Percentiles rank a stretch among this genome's conserved stretches.
Evolutionary conservation across 1,284 basidiomycete genomes (phyloP).

Genomic region (Ceratobasidium sp.): DNA sequence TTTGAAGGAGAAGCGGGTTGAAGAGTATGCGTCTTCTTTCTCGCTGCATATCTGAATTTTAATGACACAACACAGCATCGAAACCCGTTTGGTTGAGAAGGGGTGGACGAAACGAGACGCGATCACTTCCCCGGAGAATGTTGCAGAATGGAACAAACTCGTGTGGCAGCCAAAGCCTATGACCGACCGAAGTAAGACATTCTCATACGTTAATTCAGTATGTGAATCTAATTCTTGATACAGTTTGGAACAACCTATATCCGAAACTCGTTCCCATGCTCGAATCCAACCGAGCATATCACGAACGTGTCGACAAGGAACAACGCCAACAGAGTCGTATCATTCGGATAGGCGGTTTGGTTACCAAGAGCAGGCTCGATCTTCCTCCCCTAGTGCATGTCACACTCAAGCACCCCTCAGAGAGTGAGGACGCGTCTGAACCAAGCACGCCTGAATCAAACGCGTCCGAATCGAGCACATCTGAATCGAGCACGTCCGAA

Average conservation of each 20-base stretch:
- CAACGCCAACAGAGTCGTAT: neutral
- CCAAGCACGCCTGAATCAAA: too few species aligned
- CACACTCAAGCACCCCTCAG: too few species aligned
- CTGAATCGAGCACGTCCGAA: too few species aligned
- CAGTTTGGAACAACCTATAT: slow-evolving; percentile 17
- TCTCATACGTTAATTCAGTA: too few species aligned
- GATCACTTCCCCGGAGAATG: neutral
- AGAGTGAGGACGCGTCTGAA: too few species aligned
- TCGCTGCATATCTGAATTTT: too few species aligned
- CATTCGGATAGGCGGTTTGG: neutral
- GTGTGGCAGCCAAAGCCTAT: slow-evolving; percentile 18
- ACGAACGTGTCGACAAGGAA: neutral
- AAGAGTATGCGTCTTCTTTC: too few species aligned
- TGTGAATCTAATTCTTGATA: too few species aligned
- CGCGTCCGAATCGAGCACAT: too few species aligned
- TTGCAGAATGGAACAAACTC: neutral
- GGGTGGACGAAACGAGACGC: slow-evolving; percentile 13
- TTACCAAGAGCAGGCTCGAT: neutral
- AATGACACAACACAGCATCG: neutral
- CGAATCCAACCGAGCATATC: neutral
- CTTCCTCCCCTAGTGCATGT: neutral
- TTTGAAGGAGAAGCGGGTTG: neutral
- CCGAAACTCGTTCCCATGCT: slow-evolving; percentile 12
- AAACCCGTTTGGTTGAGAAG: neutral
- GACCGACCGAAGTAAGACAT: slow-evolving; percentile 17